phyloP scores from a whole-genome alignment of 768 basidiomycete genomes.

The Amanita polypyramis region DNA sequence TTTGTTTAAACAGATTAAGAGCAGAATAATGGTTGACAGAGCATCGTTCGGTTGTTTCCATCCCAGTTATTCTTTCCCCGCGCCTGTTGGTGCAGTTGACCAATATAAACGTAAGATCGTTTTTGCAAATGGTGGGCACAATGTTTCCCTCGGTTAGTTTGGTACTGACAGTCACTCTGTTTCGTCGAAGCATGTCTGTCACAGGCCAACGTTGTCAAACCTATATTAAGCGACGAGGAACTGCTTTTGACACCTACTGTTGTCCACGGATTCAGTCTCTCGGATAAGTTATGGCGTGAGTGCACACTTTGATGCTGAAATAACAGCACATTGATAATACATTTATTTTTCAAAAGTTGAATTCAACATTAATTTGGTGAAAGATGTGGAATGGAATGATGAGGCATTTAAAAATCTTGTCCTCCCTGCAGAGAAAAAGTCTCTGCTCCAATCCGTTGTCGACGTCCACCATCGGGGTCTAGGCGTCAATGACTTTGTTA shows the following conservation, averaged over 20 bases:
- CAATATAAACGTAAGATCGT: background rate
- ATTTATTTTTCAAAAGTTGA: conserved; percentile 36
- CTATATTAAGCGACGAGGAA: conserved; percentile 39
- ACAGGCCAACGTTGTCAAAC: background rate
- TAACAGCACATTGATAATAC: background rate
- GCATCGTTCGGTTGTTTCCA: conserved; percentile 44
- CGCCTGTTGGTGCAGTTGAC: conserved; percentile 12
- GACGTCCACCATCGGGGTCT: conserved; percentile 43
- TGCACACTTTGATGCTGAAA: conserved; percentile 7
- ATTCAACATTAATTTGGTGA: conserved; percentile 45
- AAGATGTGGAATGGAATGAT: conserved; percentile 43
- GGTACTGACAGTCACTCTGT: background rate
- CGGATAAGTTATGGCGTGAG: conserved; percentile 51
- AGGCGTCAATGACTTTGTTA: conserved; percentile 51
- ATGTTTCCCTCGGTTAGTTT: background rate
- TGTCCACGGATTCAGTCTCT: conserved; percentile 53
- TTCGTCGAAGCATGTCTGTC: background rate
- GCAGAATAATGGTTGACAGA: conserved; percentile 54
- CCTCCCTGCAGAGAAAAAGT: conserved; percentile 41
- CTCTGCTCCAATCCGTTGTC: conserved; percentile 44
- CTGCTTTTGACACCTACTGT: conserved; percentile 44
- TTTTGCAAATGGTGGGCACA: background rate
- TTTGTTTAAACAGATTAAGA: conserved; percentile 28
- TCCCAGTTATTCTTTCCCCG: conserved; percentile 37
- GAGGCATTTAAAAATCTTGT: conserved; percentile 53